Evolutionary conservation across 257 asterid species (phyloP).

Genomic region (Plantago ovata): DNA sequence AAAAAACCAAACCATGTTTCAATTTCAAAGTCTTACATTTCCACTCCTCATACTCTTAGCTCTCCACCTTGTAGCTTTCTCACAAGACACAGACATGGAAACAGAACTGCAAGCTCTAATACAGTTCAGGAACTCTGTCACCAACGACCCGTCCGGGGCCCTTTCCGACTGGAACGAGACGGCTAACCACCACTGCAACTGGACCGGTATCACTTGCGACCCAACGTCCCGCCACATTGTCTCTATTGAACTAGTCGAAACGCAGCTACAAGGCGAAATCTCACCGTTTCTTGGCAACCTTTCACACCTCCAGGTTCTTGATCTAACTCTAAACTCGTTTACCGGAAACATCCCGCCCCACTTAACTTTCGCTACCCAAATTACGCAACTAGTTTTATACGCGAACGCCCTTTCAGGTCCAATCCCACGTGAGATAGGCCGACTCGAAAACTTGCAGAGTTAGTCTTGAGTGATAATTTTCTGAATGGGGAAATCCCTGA

Average conservation of each 20-base stretch:
- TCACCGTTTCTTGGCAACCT: conserved; percentile 66
- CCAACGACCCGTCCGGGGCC: conserved; percentile 43
- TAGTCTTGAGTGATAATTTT: conserved; percentile 60
- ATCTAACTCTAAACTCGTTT: conserved; percentile 63
- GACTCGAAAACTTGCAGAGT: conserved; percentile 32
- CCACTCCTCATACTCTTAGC: conserved; percentile 24
- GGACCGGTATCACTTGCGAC: conserved; percentile 68
- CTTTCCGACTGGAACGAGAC: conserved; percentile 50
- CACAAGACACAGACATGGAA: conserved; percentile 22
- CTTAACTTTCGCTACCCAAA: conserved; percentile 39
- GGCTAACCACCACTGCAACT: conserved; percentile 57
- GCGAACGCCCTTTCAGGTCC: conserved; percentile 52
- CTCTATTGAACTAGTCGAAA: conserved; percentile 50
- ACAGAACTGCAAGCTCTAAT: conserved; percentile 49
- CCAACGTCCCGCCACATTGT: conserved; percentile 29
- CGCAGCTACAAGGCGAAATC: conserved; percentile 44
- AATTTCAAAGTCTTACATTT: conserved; percentile 15
- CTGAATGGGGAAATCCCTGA: conserved; percentile 58
- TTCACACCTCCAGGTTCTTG: conserved; percentile 70
- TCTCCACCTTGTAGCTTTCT: conserved; percentile 27
- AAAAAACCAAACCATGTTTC: conserved; percentile 19
- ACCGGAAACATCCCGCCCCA: conserved; percentile 58
- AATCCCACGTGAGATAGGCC: conserved; percentile 63
- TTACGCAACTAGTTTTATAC: conserved; percentile 37
- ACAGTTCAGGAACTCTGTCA: conserved; percentile 50